Percentiles rank a stretch among this genome's conserved stretches.
These are phyloP conservation scores for Hibiscus mutabilis DNA, from an alignment of 345 rosid species.

Conservation along the genomic window DNA sequence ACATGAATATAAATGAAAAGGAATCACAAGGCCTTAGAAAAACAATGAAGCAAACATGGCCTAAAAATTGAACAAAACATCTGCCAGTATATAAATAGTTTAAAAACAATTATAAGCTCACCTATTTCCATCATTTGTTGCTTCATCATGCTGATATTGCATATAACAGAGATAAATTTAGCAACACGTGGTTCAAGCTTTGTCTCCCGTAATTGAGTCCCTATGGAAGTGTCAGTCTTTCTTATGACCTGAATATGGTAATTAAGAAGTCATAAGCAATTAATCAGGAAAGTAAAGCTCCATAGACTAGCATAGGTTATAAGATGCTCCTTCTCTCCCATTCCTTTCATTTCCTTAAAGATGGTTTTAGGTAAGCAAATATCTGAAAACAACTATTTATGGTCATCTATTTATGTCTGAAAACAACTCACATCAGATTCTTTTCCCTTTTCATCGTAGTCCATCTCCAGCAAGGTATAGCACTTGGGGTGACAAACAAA, in stretches of 20 bases:
- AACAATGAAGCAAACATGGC: slow-evolving; percentile 2
- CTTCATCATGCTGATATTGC: slow-evolving; percentile 86
- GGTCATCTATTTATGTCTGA: not conserved
- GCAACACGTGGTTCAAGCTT: slow-evolving; percentile 64
- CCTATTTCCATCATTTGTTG: slow-evolving; percentile 96
- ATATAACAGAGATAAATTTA: slow-evolving; percentile 72
- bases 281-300: not conserved
- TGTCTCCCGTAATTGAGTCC: slow-evolving; percentile 52
- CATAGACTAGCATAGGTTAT: not conserved
- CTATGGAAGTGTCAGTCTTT: slow-evolving; percentile 24
- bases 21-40: not conserved
- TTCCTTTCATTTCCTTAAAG: slow-evolving; percentile 7
- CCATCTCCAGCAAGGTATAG: slow-evolving; percentile 82
- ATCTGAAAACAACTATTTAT: no score
- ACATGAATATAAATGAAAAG: not conserved
- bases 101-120: slow-evolving; percentile 19
- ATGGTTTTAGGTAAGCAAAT: not conserved
- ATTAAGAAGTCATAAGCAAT: slow-evolving; percentile 13
- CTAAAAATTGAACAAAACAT: not conserved
- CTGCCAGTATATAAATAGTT: not conserved
- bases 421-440: slow-evolving; percentile 46
- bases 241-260: slow-evolving; percentile 34
- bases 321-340: not conserved
- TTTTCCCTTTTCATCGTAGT: slow-evolving; percentile 46
- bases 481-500: slow-evolving; percentile 49